Evolutionary conservation across 225 moss, liverwort and hornwort species (phyloP).

Genomic region (Marchantia polymorpha): DNA sequence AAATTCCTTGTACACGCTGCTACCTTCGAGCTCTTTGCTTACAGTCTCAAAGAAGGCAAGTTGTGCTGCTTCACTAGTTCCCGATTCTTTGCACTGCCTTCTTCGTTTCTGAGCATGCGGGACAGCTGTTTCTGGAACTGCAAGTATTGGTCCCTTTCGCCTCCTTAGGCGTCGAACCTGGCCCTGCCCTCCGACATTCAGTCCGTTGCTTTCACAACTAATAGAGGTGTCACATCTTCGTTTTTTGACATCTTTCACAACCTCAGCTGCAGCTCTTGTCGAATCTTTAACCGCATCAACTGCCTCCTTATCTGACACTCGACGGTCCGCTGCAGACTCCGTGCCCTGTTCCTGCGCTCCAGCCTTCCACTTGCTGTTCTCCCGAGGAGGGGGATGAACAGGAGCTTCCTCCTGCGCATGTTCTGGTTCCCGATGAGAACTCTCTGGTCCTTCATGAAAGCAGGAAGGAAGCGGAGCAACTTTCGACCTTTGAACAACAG

Average conservation of each 20-base stretch:
- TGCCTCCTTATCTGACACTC: background rate
- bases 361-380: constrained; percentile 8
- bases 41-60: constrained; percentile 19
- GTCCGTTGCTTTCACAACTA: constrained; percentile 4
- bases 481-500: constrained; percentile 19
- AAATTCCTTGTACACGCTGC: constrained; percentile 17
- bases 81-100: background rate
- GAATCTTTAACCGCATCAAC: background rate
- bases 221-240: background rate
- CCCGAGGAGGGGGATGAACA: background rate
- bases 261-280: constrained; percentile 2
- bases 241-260: background rate
- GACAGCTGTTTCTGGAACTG: background rate
- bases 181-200: background rate
- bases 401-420: constrained; percentile 16
- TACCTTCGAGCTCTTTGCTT: constrained; percentile 13
- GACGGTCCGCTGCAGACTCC: background rate
- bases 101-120: background rate
- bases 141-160: background rate
- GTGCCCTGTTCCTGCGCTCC: constrained; percentile 15
- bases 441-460: constrained; percentile 13
- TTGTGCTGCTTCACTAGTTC: constrained; percentile 5
- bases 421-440: constrained; percentile 19
- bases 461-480: constrained; percentile 14
- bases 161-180: background rate